phyloP scores from a whole-genome alignment of 2,329 filamentous ascomycete genomes.

The Coniochaeta hoffmannii region DNA sequence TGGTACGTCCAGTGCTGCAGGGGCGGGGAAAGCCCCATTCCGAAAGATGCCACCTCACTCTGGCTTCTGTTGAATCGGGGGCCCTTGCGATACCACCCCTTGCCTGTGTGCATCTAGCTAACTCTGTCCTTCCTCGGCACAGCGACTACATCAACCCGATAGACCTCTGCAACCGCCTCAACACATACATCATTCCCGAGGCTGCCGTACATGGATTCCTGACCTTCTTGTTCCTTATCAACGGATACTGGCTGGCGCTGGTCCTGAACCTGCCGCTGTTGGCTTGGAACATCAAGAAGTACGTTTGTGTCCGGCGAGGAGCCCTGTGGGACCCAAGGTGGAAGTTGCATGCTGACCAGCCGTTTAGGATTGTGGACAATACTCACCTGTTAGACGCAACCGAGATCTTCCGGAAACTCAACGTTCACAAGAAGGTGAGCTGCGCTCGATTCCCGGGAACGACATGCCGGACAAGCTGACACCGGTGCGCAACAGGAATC shows the following conservation, averaged over 20 bases:
- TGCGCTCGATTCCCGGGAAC: no score
- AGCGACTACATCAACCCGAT: slow-evolving; percentile 99
- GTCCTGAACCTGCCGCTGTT: slow-evolving; percentile 87
- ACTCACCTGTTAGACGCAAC: slow-evolving; percentile 95
- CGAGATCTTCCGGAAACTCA: slow-evolving; percentile 98
- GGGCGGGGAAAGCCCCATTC: neutral
- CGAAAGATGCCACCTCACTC: neutral
- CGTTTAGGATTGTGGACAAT: slow-evolving; percentile 82
- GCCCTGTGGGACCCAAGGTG: slow-evolving; percentile 84
- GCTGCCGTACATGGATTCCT: slow-evolving; percentile 95
- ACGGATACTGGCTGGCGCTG: slow-evolving; percentile 95
- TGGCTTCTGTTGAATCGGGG: no score
- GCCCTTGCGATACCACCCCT: no score
- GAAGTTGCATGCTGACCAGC: slow-evolving; percentile 17
- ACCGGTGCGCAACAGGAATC: slow-evolving; percentile 69
- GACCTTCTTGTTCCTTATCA: slow-evolving; percentile 93
- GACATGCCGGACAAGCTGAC: slow-evolving; percentile 7
- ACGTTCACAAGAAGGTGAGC: slow-evolving; percentile 92
- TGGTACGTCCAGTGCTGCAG: slow-evolving; percentile 64
- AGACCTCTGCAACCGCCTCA: slow-evolving; percentile 99
- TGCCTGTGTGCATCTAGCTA: neutral
- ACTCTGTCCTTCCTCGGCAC: slow-evolving; percentile 7
- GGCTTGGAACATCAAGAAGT: slow-evolving; percentile 98
- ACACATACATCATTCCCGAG: slow-evolving; percentile 99
- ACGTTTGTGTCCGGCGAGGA: slow-evolving; percentile 62